These are phyloP conservation scores for Thermoascus crustaceus DNA, from an alignment of 2,329 filamentous ascomycete genomes.

Conservation along the genomic window DNA sequence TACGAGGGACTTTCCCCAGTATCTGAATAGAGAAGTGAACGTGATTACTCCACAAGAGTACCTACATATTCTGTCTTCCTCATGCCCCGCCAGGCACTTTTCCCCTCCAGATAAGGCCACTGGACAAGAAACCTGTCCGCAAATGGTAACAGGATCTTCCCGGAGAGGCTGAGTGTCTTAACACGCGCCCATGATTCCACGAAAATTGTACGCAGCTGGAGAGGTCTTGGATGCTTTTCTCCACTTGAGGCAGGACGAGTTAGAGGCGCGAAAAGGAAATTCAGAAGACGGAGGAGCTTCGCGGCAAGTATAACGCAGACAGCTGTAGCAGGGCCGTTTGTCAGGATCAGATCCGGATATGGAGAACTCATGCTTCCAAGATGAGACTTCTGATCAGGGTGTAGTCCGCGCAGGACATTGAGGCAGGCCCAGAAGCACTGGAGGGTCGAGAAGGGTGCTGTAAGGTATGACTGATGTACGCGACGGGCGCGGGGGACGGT, in stretches of 20 bases:
- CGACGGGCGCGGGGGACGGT: constrained; percentile 66
- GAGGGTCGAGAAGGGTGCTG: constrained; percentile 62
- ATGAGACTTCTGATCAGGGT: constrained; percentile 24
- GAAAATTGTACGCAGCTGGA: constrained; percentile 68
- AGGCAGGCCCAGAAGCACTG: constrained; percentile 58
- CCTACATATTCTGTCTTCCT: constrained; percentile 33
- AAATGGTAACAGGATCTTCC: constrained; percentile 62
- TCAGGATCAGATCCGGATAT: constrained; percentile 69
- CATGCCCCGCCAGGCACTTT: constrained; percentile 30
- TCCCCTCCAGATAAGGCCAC: constrained; percentile 57
- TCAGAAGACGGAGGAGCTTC: constrained; percentile 47
- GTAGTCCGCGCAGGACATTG: constrained; percentile 41
- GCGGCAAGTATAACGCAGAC: constrained; percentile 62
- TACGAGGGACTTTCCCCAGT: too few relatives aligned
- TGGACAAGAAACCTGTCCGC: constrained; percentile 78
- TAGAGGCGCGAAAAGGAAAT: constrained; percentile 15
- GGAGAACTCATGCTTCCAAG: constrained; percentile 17
- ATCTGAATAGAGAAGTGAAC: background rate
- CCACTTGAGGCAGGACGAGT: constrained; percentile 8
- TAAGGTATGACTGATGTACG: constrained; percentile 72
- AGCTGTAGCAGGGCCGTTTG: constrained; percentile 82
- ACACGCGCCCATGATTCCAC: constrained; percentile 91
- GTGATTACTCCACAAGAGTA: constrained; percentile 26
- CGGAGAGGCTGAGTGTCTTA: constrained; percentile 72
- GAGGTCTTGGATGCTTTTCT: constrained; percentile 15